Conservation (phyloP, 495 filamentous ascomycete genomes). For the Penicillium silybi region DNA sequence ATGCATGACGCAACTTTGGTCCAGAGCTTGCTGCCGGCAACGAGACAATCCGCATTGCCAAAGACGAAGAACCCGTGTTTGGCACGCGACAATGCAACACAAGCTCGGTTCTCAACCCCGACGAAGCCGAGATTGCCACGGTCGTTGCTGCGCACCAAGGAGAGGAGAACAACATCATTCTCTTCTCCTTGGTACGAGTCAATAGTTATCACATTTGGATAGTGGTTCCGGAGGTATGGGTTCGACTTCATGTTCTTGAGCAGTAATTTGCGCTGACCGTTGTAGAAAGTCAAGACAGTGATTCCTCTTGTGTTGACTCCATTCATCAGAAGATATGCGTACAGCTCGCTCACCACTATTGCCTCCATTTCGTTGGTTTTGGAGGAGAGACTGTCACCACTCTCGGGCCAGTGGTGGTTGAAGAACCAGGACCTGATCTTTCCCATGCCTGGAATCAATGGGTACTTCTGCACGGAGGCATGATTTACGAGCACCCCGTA, state of each 20-base stretch:
- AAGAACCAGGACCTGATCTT: constrained; percentile 65
- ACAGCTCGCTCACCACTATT: constrained; percentile 71
- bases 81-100: constrained; percentile 85
- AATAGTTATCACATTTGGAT: constrained; percentile 69
- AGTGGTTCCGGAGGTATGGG: constrained; percentile 40
- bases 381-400: constrained; percentile 61
- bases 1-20: constrained; percentile 34
- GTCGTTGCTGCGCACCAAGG: no score
- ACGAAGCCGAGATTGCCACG: no score
- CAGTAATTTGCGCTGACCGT: constrained; percentile 72
- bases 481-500: constrained; percentile 62
- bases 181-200: no score
- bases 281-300: constrained; percentile 88
- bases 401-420: constrained; percentile 66
- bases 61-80: constrained; percentile 82
- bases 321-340: constrained; percentile 67
- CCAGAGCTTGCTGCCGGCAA: constrained; percentile 31
- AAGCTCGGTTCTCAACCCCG: no score
- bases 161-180: no score
- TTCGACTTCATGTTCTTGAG: constrained; percentile 48
- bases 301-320: constrained; percentile 57
- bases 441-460: constrained; percentile 76
- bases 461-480: constrained; percentile 54
- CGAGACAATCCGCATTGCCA: constrained; percentile 63
- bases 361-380: constrained; percentile 72